These are phyloP conservation scores for Paratrimastix pyriformis DNA, from an alignment of 78 protist genomes.

Conservation along the genomic window DNA sequence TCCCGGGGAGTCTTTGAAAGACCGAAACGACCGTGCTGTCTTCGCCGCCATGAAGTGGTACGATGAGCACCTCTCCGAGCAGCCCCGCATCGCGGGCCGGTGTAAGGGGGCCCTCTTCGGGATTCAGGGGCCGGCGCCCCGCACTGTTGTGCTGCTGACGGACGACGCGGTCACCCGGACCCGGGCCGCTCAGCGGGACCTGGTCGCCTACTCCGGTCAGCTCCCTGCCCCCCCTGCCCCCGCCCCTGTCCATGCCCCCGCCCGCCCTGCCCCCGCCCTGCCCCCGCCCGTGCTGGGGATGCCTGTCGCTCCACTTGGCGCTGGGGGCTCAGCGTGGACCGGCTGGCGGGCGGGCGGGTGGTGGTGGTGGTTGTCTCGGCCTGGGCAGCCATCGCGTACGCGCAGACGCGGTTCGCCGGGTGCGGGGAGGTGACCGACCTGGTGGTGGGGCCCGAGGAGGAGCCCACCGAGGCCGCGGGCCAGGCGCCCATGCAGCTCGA, in stretches of 20 bases:
- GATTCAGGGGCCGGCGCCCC: neutral
- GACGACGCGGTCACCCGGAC: slow-evolving; percentile 17
- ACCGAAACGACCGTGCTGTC: slow-evolving; percentile 25
- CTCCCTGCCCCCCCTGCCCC: too few relatives aligned
- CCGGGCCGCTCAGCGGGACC: too few relatives aligned
- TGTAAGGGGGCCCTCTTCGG: too few relatives aligned
- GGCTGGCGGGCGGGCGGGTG: too few relatives aligned
- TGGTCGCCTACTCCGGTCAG: too few relatives aligned
- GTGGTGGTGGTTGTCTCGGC: too few relatives aligned
- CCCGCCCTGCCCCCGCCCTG: too few relatives aligned
- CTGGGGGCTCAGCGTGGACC: too few relatives aligned
- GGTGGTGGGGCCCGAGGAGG: neutral
- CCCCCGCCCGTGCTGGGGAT: too few relatives aligned
- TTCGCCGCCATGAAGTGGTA: slow-evolving; percentile 12
- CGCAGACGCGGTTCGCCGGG: neutral
- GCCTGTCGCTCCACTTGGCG: too few relatives aligned
- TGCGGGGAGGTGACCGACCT: neutral
- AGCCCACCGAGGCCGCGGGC: neutral
- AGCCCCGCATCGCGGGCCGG: too few relatives aligned
- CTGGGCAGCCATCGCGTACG: neutral
- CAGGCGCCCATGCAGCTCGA: neutral
- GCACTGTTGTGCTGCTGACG: slow-evolving; percentile 8
- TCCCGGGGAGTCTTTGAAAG: slow-evolving; percentile 25
- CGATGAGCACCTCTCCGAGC: slow-evolving; percentile 20
- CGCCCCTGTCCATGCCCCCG: too few relatives aligned